These are phyloP conservation scores for Pyrenophora seminiperda DNA, from an alignment of 2,329 filamentous ascomycete species.

Conservation along the genomic window DNA sequence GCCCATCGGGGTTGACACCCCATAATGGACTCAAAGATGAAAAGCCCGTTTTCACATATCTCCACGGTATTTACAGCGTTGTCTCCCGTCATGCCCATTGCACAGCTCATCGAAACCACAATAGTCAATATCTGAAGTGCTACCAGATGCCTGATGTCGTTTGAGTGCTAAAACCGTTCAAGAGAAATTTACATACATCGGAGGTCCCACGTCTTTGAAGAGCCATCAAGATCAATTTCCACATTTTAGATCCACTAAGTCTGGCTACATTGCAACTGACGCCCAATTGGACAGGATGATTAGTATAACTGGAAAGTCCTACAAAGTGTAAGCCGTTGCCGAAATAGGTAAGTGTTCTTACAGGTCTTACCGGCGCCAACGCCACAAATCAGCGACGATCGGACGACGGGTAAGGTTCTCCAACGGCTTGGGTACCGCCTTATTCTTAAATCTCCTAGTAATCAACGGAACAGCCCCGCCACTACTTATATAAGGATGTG, in stretches of 20 bases:
- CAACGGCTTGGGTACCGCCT: too few relatives aligned
- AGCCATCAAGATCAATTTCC: neutral
- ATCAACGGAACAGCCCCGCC: too few relatives aligned
- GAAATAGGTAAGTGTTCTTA: neutral
- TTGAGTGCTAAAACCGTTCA: neutral
- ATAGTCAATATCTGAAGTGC: neutral
- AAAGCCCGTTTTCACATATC: neutral
- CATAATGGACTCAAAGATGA: too few relatives aligned
- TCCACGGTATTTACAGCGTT: neutral
- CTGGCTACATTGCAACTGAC: neutral
- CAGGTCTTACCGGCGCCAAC: neutral
- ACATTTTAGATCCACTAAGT: neutral
- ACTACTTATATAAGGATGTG: too few relatives aligned
- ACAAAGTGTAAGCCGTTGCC: neutral
- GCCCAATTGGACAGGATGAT: slow-evolving; percentile 1
- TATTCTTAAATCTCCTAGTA: too few relatives aligned
- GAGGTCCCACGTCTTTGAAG: neutral
- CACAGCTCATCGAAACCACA: neutral
- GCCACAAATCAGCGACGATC: too few relatives aligned
- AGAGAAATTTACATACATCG: neutral
- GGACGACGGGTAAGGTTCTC: too few relatives aligned
- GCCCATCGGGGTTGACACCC: too few relatives aligned
- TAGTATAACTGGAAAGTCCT: neutral
- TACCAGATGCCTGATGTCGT: slow-evolving; percentile 7
- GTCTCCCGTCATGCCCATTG: neutral